A percentile compares a stretch with the other conserved stretches of the same genome.
Evolutionary conservation across 139 green algal genomes (phyloP).

Genomic region (Coelastrella sp.): DNA sequence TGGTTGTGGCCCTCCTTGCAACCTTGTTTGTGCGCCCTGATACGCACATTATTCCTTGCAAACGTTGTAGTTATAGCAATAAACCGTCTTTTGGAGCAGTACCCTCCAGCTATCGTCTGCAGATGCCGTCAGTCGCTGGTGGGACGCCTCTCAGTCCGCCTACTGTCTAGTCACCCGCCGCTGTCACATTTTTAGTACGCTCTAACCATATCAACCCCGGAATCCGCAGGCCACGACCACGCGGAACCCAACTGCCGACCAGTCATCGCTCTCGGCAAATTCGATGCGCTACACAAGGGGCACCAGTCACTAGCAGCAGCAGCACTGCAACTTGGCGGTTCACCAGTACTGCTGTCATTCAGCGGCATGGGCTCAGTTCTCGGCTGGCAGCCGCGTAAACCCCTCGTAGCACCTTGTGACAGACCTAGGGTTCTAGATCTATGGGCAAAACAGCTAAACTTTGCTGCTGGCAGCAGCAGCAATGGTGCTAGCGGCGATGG

Average conservation of each 20-base stretch:
- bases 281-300: slow-evolving; percentile 93
- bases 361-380: slow-evolving; percentile 88
- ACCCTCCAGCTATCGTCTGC: too few species aligned
- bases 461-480: not conserved
- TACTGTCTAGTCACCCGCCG: too few species aligned
- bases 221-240: too few species aligned
- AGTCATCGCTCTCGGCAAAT: slow-evolving; percentile 93
- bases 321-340: slow-evolving; percentile 56
- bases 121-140: too few species aligned
- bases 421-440: slow-evolving; percentile 74
- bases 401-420: slow-evolving; percentile 85
- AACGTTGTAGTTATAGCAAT: too few species aligned
- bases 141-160: too few species aligned
- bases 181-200: too few species aligned
- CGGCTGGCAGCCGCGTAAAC: slow-evolving; percentile 76
- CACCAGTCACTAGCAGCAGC: slow-evolving; percentile 80
- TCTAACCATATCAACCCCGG: too few species aligned
- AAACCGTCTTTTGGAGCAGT: too few species aligned
- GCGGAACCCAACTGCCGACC: slow-evolving; percentile 5
- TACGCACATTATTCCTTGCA: too few species aligned
- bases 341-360: slow-evolving; percentile 87
- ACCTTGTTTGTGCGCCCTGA: too few species aligned
- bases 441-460: slow-evolving; percentile 65
- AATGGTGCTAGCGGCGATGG: not conserved
- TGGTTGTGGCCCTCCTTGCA: too few species aligned